phyloP scores from a whole-genome alignment of 371 early-diverging fungal genomes.

The Dichotomocladium elegans region DNA sequence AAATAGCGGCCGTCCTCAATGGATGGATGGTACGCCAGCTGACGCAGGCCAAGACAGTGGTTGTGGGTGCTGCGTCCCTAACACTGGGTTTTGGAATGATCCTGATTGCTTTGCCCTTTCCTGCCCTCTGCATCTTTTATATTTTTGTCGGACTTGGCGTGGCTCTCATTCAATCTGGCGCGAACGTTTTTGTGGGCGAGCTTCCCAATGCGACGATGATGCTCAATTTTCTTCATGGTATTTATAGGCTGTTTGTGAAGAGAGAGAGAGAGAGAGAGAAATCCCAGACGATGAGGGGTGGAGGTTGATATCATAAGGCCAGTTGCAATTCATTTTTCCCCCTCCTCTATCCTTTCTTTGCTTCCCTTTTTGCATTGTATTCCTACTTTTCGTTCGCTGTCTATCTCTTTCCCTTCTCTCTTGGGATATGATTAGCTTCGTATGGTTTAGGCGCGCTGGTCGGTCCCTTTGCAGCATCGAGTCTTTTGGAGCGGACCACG shows the following conservation, averaged over 20 bases:
- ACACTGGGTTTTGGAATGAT: constrained; percentile 9
- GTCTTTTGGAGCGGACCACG: background rate
- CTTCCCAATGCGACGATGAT: constrained; percentile 17
- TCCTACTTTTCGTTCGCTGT: too few species aligned
- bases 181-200: constrained; percentile 15
- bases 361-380: too few species aligned
- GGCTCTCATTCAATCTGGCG: constrained; percentile 12
- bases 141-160: constrained; percentile 18
- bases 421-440: too few species aligned
- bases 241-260: too few species aligned
- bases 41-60: constrained; percentile 7
- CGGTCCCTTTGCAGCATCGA: constrained; percentile 19
- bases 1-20: constrained; percentile 18
- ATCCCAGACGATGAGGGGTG: too few species aligned
- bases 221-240: constrained; percentile 24
- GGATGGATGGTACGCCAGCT: constrained; percentile 11
- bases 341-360: background rate
- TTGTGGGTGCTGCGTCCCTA: constrained; percentile 8
- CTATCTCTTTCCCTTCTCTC: too few species aligned
- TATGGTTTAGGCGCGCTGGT: constrained; percentile 21
- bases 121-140: constrained; percentile 12
- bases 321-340: background rate
- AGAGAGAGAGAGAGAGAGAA: too few species aligned
- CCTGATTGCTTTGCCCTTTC: constrained; percentile 13
- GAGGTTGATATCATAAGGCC: too few species aligned